Evolutionary conservation across 805 yeast species (phyloP), one percentile per base, ranked within the genome.

Genomic region (Metschnikowia baotianmanensis): DNA sequence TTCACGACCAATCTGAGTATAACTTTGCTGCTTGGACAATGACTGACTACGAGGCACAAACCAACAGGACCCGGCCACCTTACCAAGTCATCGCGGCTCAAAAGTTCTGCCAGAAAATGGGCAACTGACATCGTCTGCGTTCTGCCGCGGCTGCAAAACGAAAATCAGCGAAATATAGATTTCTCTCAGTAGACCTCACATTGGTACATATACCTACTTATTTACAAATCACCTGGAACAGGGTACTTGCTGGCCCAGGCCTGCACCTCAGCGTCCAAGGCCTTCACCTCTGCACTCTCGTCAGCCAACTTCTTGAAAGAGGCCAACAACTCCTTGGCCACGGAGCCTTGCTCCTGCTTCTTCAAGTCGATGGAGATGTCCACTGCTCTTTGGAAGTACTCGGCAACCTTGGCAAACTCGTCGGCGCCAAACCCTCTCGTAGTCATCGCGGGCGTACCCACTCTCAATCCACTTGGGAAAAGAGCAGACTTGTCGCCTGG

Each of bases 371-470:
- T 63, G 18, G 96, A 78, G 53, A 86, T 72, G 38, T 77, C 74
- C 44, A 86, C 89, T 26, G 96, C 95, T 52, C 71, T 67, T 60
- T 85, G 86, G 57, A 91, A 86, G 71, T 77, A 88, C 39, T 72
- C 77, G 31, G 90, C 91, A 42, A 91, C 93, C 61, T 77, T 76
- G 48, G 73, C 80, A 60, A 91, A 91, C 57, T 91, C 98, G 42
- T 69, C 76, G 47, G 74, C 77, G 38, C 78, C 78, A 59, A 91
- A 83, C 34, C 96, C 97, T 72, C 99, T 83, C 38, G 97, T 88
- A 42, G 97, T 84, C 98, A 91, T 91, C 34, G 98, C 98, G 44
- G 99, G 99, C 13, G 98, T 86, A 56, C 99, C 99, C 47, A 91
- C 84, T 74, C 99, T 85, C 51, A 91, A 73, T 56, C 99, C 99